phyloP scores from a whole-genome alignment of 2,329 filamentous ascomycete species.

The Fusarium dimerum region DNA sequence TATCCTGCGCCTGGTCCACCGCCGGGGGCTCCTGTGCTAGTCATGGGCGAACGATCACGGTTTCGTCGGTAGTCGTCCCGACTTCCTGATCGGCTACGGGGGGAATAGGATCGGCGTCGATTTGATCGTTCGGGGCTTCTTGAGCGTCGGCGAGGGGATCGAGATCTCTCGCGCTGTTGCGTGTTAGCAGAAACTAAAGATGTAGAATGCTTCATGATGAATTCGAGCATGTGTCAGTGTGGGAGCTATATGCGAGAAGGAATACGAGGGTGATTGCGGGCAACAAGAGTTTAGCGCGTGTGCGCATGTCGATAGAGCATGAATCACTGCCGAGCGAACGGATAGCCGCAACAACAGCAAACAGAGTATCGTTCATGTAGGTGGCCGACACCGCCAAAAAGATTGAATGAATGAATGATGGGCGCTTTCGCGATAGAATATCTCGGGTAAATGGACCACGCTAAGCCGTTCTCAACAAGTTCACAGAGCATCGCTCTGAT shows the following conservation, averaged over 20 bases:
- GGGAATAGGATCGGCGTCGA: conserved; percentile 76
- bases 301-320: conserved; percentile 8
- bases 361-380: not conserved
- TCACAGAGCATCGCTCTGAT: conserved; percentile 15
- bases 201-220: conserved; percentile 18
- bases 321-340: conserved; percentile 13
- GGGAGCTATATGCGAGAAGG: conserved; percentile 1
- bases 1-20: conserved; percentile 71
- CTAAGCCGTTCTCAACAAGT: conserved; percentile 11
- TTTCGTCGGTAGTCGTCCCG: conserved; percentile 75
- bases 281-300: conserved; percentile 6
- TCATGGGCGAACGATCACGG: conserved; percentile 83
- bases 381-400: not conserved
- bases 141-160: conserved; percentile 79
- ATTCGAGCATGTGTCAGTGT: conserved; percentile 8
- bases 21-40: conserved; percentile 66
- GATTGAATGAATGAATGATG: not conserved
- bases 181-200: conserved; percentile 29
- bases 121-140: conserved; percentile 74
- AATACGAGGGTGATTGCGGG: conserved; percentile 10
- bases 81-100: conserved; percentile 74
- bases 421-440: conserved; percentile 14
- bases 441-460: conserved; percentile 25
- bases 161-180: conserved; percentile 77
- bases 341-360: not conserved